These are phyloP conservation scores for Pachysolen tannophilus DNA, from an alignment of 805 yeast species.

Conservation along the genomic window DNA sequence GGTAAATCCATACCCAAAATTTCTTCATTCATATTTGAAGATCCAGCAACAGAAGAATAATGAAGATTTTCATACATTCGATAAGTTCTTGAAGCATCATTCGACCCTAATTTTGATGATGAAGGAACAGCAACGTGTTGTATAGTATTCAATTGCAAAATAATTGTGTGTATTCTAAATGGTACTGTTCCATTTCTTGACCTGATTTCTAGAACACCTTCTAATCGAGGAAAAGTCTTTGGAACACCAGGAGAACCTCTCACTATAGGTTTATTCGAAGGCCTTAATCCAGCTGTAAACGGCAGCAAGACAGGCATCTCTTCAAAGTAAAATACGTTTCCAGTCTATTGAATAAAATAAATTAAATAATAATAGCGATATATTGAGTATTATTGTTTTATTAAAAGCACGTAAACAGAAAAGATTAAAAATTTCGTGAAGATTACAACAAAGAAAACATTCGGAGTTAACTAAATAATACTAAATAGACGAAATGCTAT, in stretches of 20 bases:
- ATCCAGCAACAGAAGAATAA: constrained; percentile 28
- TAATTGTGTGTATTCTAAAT: constrained; percentile 39
- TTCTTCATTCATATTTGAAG: constrained; percentile 31
- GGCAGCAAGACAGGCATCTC: no score
- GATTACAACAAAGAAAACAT: no score
- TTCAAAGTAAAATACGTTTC: no score
- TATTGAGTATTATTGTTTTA: no score
- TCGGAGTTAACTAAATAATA: no score
- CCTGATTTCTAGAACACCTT: constrained; percentile 48
- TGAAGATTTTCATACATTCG: no score
- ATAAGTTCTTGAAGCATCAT: constrained; percentile 25
- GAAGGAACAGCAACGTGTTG: constrained; percentile 39
- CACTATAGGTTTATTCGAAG: constrained; percentile 45
- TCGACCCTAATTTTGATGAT: constrained; percentile 24
- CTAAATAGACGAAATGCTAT: no score
- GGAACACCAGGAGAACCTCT: constrained; percentile 67
- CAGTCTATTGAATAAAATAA: no score
- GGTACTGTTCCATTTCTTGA: constrained; percentile 37
- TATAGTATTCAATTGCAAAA: constrained; percentile 38
- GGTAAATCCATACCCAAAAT: constrained; percentile 54
- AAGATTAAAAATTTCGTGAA: no score
- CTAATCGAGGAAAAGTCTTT: constrained; percentile 49
- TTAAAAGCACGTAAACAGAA: no score
- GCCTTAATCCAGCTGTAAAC: constrained; percentile 28
- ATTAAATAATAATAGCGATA: no score